Evolutionary conservation across 2,329 filamentous ascomycete species (phyloP).

Genomic region (Fusarium musae): DNA sequence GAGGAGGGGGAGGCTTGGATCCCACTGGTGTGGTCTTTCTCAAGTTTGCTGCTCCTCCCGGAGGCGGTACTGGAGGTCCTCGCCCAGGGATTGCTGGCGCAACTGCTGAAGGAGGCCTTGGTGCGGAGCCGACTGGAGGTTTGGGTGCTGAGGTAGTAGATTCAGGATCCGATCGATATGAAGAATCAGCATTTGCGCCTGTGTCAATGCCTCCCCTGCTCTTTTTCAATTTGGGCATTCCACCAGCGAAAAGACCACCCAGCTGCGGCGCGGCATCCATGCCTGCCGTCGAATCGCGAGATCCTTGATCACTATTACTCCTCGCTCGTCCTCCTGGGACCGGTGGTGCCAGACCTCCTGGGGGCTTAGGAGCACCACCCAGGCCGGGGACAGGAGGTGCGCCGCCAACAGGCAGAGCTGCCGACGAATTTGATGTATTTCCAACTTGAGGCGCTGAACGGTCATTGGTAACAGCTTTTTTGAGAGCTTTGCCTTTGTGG

Average conservation of each 20-base stretch:
- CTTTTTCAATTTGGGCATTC: constrained; percentile 95
- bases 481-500: constrained; percentile 79
- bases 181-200: constrained; percentile 66
- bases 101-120: constrained; percentile 59
- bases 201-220: constrained; percentile 83
- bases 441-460: constrained; percentile 80
- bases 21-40: constrained; percentile 64
- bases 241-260: constrained; percentile 88
- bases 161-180: constrained; percentile 81
- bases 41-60: constrained; percentile 60
- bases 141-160: constrained; percentile 55
- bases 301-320: constrained; percentile 83
- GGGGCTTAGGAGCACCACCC: constrained; percentile 57
- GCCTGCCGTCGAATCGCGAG: constrained; percentile 55
- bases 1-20: constrained; percentile 76
- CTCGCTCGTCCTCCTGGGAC: constrained; percentile 76
- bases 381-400: constrained; percentile 84
- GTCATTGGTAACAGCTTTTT: constrained; percentile 91
- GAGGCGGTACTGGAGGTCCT: constrained; percentile 52
- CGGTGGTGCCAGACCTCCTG: constrained; percentile 76
- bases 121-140: constrained; percentile 68
- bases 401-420: constrained; percentile 71
- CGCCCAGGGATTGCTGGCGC: constrained; percentile 37
- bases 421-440: constrained; percentile 51
- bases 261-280: constrained; percentile 79